Percentiles rank a stretch among this genome's conserved stretches.
phyloP scores from a whole-genome alignment of 1,284 basidiomycete genomes.

The Sporisorium graminicola region DNA sequence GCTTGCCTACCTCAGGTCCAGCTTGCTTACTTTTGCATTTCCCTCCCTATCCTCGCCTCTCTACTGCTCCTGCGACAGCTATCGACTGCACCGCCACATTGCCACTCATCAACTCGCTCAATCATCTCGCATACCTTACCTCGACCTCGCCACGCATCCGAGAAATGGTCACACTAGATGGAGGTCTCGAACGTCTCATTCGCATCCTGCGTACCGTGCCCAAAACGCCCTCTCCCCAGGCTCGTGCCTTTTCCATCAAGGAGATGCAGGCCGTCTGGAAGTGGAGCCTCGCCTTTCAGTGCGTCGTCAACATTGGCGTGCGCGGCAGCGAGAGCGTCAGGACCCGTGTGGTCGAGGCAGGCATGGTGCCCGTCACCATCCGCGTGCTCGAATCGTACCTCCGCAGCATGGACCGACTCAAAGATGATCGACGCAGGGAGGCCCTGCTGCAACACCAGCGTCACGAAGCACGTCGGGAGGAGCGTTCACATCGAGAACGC shows the following conservation, averaged over 20 bases:
- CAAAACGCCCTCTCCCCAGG: constrained; percentile 39
- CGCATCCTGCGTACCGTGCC: constrained; percentile 75
- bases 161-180: constrained; percentile 97
- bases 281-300: constrained; percentile 83
- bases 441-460: constrained; percentile 38
- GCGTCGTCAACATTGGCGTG: constrained; percentile 97
- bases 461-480: constrained; percentile 44
- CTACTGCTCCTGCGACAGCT: constrained; percentile 71
- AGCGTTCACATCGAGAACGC: constrained; percentile 31
- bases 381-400: constrained; percentile 88
- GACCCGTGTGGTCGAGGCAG: constrained; percentile 93
- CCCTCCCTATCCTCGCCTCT: neutral
- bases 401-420: constrained; percentile 69
- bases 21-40: constrained; percentile 20
- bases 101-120: constrained; percentile 95
- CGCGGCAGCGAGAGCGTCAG: constrained; percentile 87
- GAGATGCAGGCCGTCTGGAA: constrained; percentile 69
- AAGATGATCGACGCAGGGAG: constrained; percentile 45
- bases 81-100: constrained; percentile 91
- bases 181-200: constrained; percentile 94
- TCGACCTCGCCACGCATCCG: constrained; percentile 97
- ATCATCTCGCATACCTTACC: constrained; percentile 95
- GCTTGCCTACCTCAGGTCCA: neutral
- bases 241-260: constrained; percentile 48
- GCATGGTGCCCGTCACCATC: constrained; percentile 92